Evolutionary conservation across 495 filamentous ascomycete species (phyloP).

Genomic region (Mytilinidion resinicola): DNA sequence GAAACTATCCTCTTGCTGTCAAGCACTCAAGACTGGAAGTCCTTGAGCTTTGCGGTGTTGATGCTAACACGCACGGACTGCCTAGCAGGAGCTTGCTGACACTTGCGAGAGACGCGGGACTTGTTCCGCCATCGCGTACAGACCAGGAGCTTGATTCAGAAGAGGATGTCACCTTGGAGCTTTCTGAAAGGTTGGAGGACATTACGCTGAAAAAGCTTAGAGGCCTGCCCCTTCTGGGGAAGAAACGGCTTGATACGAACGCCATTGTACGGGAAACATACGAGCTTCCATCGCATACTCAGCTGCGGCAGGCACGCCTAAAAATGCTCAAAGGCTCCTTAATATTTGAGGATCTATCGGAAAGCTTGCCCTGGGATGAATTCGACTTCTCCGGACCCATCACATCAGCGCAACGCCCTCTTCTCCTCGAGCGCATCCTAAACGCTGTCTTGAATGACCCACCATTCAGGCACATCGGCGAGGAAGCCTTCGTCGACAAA

Average conservation of each 20-base stretch:
- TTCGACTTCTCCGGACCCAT: neutral
- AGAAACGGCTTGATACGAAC: neutral
- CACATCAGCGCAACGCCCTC: neutral
- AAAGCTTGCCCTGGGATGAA: neutral
- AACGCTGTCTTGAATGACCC: neutral
- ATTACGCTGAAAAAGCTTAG: neutral
- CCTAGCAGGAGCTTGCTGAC: slow-evolving; percentile 11
- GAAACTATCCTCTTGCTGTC: neutral
- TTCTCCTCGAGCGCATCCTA: neutral
- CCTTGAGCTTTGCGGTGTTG: neutral
- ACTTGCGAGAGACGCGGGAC: neutral
- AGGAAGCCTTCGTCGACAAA: neutral
- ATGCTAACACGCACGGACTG: neutral
- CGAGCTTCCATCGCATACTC: neutral
- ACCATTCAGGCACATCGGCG: neutral
- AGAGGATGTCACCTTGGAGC: neutral
- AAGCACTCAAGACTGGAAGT: neutral
- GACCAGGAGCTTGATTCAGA: neutral
- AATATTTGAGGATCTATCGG: neutral
- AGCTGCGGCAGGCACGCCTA: neutral
- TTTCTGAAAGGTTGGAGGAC: neutral
- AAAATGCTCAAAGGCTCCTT: neutral
- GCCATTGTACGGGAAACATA: neutral
- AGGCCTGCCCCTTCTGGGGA: no score
- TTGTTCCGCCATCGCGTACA: neutral